Evolutionary conservation across 2,329 filamentous ascomycete species (phyloP).

Genomic region (Raffaelea arxii): DNA sequence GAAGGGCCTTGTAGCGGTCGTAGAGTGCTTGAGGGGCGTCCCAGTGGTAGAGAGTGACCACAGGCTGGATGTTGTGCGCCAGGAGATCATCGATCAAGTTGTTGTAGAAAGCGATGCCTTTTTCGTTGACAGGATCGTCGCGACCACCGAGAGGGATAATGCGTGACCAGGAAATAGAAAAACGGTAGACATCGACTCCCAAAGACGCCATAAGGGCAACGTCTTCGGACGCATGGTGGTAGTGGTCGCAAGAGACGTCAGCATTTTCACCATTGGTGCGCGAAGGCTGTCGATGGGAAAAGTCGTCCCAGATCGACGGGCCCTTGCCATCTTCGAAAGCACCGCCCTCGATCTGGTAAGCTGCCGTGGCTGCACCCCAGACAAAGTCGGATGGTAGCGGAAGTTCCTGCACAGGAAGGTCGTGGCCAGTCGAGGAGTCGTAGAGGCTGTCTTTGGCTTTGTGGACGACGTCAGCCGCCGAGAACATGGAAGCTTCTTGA

Average conservation of each 20-base stretch:
- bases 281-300: conserved; percentile 69
- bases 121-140: conserved; percentile 69
- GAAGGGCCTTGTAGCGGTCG: conserved; percentile 69
- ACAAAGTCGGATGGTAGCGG: not conserved
- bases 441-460: not conserved
- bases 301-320: conserved; percentile 79
- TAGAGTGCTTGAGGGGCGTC: conserved; percentile 71
- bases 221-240: conserved; percentile 67
- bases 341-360: conserved; percentile 81
- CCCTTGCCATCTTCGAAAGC: conserved; percentile 64
- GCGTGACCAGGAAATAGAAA: conserved; percentile 75
- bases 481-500: not conserved
- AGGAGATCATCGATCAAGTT: conserved; percentile 69
- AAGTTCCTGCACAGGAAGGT: too few relatives aligned
- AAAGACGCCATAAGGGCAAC: conserved; percentile 66
- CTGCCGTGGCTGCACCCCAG: conserved; percentile 72
- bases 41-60: conserved; percentile 85
- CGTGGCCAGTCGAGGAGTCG: too few relatives aligned
- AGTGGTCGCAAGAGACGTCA: conserved; percentile 74
- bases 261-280: conserved; percentile 69
- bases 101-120: conserved; percentile 67
- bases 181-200: conserved; percentile 66
- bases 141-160: conserved; percentile 76
- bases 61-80: conserved; percentile 64
- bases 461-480: not conserved